phyloP scores from a whole-genome alignment of 768 basidiomycete species.

The Lyophyllum decastes region DNA sequence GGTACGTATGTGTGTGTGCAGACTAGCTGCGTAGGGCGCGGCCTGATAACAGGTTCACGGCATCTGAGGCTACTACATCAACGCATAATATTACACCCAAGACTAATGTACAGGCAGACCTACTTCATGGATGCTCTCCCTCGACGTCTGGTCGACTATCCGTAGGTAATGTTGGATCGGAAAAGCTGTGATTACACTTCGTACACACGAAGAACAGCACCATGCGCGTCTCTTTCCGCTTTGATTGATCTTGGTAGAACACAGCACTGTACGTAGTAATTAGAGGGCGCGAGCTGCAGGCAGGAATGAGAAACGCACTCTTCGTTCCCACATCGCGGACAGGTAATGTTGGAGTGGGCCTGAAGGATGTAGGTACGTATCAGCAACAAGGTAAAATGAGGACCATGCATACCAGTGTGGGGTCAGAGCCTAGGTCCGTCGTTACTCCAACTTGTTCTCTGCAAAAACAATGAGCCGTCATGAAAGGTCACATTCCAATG shows the following conservation, averaged over 20 bases:
- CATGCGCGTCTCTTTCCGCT: conserved; percentile 94
- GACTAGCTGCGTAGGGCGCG: no score
- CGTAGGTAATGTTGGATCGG: conserved; percentile 61
- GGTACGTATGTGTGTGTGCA: no score
- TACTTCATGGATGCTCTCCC: conserved; percentile 13
- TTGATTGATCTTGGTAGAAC: conserved; percentile 95
- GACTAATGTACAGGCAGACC: conserved; percentile 13
- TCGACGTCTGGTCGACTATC: conserved; percentile 40
- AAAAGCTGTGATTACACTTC: conserved; percentile 76
- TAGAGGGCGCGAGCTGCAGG: neutral
- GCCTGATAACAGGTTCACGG: no score
- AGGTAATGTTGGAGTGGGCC: conserved; percentile 84
- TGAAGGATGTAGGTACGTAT: conserved; percentile 25
- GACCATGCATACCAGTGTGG: conserved; percentile 67
- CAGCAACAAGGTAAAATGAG: neutral
- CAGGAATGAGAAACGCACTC: conserved; percentile 56
- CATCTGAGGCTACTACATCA: no score
- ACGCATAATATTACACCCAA: conserved; percentile 9
- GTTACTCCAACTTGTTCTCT: conserved; percentile 96
- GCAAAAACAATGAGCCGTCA: conserved; percentile 6
- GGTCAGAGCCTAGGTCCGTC: conserved; percentile 83
- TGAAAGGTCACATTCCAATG: conserved; percentile 20
- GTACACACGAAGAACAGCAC: conserved; percentile 89
- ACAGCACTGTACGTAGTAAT: conserved; percentile 64
- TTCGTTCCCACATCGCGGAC: conserved; percentile 79